Conservation (phyloP, 2,329 filamentous ascomycete genomes). For the Stromatinia cepivora region DNA sequence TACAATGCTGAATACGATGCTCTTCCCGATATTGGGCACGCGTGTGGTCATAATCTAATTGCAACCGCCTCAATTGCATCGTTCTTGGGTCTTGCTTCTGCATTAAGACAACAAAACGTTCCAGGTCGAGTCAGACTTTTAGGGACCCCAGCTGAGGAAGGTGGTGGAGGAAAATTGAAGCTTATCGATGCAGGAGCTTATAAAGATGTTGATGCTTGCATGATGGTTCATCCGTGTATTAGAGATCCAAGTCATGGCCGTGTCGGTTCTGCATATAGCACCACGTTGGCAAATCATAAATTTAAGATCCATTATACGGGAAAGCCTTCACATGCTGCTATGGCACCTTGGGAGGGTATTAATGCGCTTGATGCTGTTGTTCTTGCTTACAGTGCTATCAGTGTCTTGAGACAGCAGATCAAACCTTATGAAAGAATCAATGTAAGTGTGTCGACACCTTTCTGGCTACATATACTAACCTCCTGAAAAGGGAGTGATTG, state of each 20-base stretch:
- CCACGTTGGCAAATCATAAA: slow-evolving; percentile 27
- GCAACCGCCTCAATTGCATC: slow-evolving; percentile 44
- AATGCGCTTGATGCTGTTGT: slow-evolving; percentile 46
- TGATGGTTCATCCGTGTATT: slow-evolving; percentile 44
- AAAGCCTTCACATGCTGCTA: slow-evolving; percentile 44
- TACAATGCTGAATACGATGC: slow-evolving; percentile 52
- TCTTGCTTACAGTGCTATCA: slow-evolving; percentile 41
- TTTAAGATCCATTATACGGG: slow-evolving; percentile 35
- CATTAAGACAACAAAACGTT: slow-evolving; percentile 30
- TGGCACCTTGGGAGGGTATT: slow-evolving; percentile 43
- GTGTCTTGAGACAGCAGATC: slow-evolving; percentile 41
- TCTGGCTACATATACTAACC: neutral
- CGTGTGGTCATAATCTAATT: slow-evolving; percentile 48
- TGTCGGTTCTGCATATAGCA: slow-evolving; percentile 22
- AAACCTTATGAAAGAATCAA: slow-evolving; percentile 40
- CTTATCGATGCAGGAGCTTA: slow-evolving; percentile 49
- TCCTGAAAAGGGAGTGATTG: slow-evolving; percentile 18
- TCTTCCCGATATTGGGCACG: slow-evolving; percentile 45
- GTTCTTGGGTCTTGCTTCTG: slow-evolving; percentile 41
- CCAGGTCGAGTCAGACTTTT: slow-evolving; percentile 39
- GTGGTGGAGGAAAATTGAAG: slow-evolving; percentile 45
- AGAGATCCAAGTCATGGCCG: neutral
- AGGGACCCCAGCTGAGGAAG: slow-evolving; percentile 38
- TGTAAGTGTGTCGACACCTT: slow-evolving; percentile 42
- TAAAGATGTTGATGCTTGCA: slow-evolving; percentile 41